These are phyloP conservation scores for Amanita subjunquillea DNA, from an alignment of 768 basidiomycete species.

Conservation along the genomic window DNA sequence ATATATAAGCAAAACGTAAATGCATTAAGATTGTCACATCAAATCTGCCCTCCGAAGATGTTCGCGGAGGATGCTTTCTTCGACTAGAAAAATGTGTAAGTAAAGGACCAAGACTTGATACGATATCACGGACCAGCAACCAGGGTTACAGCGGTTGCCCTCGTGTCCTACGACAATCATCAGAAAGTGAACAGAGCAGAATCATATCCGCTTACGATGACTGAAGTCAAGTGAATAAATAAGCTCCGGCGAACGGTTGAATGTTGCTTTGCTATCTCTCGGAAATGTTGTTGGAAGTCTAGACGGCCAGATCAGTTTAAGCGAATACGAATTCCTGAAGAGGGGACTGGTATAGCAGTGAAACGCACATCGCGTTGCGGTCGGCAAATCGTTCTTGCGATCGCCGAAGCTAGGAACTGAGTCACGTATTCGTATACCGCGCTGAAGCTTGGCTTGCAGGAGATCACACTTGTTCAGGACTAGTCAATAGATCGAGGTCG, in stretches of 20 bases:
- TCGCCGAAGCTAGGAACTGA: slow-evolving; percentile 68
- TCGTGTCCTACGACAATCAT: slow-evolving; percentile 45
- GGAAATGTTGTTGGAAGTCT: slow-evolving; percentile 81
- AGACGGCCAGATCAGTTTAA: neutral
- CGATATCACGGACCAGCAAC: slow-evolving; percentile 40
- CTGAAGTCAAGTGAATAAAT: slow-evolving; percentile 67
- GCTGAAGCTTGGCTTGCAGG: slow-evolving; percentile 59
- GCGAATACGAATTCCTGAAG: neutral
- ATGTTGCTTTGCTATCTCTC: slow-evolving; percentile 52
- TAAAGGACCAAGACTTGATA: neutral
- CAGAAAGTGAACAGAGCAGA: neutral
- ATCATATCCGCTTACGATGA: slow-evolving; percentile 45
- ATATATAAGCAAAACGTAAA: neutral
- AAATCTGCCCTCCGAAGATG: slow-evolving; percentile 64
- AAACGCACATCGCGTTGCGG: slow-evolving; percentile 59
- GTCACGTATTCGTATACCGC: slow-evolving; percentile 56
- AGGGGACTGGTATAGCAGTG: neutral
- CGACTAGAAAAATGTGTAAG: slow-evolving; percentile 27
- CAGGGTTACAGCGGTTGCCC: slow-evolving; percentile 63
- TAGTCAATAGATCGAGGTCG: slow-evolving; percentile 8
- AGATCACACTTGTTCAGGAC: slow-evolving; percentile 69
- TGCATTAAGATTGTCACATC: slow-evolving; percentile 29
- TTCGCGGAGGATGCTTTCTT: slow-evolving; percentile 63
- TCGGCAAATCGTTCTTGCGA: slow-evolving; percentile 56
- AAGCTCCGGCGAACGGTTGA: slow-evolving; percentile 61